Evolutionary conservation across 805 yeast genomes (phyloP).

Genomic region (Ogataea allantospora): DNA sequence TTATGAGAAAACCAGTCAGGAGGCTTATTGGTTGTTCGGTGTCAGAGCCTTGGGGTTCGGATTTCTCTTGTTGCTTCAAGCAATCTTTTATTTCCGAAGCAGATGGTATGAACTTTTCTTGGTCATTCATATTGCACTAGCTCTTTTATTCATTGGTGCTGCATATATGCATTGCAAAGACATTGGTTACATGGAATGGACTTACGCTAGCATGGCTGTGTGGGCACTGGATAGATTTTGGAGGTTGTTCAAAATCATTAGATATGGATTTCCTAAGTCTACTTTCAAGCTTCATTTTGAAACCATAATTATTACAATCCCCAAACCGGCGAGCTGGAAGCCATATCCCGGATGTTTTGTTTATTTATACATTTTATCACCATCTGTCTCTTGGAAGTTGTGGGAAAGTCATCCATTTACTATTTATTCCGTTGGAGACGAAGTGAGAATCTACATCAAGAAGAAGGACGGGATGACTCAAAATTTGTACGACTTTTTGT

Average conservation of each 20-base stretch:
- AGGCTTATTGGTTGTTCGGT: slow-evolving; percentile 20
- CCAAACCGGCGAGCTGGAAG: slow-evolving; percentile 46
- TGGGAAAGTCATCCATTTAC: slow-evolving; percentile 72
- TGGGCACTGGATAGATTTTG: slow-evolving; percentile 43
- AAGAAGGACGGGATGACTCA: slow-evolving; percentile 51
- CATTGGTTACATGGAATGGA: slow-evolving; percentile 42
- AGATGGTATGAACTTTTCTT: slow-evolving; percentile 47
- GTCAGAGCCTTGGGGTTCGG: slow-evolving; percentile 39
- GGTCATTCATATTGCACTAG: slow-evolving; percentile 43
- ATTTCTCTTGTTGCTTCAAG: slow-evolving; percentile 43
- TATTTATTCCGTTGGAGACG: slow-evolving; percentile 24
- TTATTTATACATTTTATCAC: slow-evolving; percentile 46
- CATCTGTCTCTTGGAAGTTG: slow-evolving; percentile 35
- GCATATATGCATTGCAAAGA: slow-evolving; percentile 44
- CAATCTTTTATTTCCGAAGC: slow-evolving; percentile 44
- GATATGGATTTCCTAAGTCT: slow-evolving; percentile 29
- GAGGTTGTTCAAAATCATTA: slow-evolving; percentile 34
- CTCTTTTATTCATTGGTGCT: slow-evolving; percentile 44
- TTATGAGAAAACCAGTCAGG: slow-evolving; percentile 7
- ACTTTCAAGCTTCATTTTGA: slow-evolving; percentile 19
- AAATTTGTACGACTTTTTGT: slow-evolving; percentile 32
- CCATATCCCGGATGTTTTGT: slow-evolving; percentile 58
- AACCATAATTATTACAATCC: slow-evolving; percentile 31
- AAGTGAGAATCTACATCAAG: slow-evolving; percentile 43
- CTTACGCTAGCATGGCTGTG: slow-evolving; percentile 36